Evolutionary conservation across 805 yeast species (phyloP).

Genomic region (Cephaloascus albidus): DNA sequence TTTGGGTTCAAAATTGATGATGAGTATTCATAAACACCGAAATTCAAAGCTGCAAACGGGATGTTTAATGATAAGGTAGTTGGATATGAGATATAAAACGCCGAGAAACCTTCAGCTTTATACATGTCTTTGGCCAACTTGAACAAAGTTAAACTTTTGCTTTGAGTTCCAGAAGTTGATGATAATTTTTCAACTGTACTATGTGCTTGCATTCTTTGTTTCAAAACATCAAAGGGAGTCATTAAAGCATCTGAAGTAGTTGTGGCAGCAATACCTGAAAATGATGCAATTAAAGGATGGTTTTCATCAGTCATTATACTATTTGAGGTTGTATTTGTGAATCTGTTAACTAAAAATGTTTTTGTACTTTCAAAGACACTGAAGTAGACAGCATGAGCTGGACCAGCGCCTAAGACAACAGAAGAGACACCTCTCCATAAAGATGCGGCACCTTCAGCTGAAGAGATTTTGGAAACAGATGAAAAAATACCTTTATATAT

Average conservation of each 20-base stretch:
- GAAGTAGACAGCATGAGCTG: conserved; percentile 95
- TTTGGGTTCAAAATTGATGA: conserved; percentile 74
- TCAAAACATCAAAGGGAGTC: conserved; percentile 95
- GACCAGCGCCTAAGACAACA: conserved; percentile 95
- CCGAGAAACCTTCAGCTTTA: conserved; percentile 56
- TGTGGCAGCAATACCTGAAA: conserved; percentile 89
- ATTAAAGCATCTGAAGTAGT: conserved; percentile 89
- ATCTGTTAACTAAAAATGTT: conserved; percentile 38
- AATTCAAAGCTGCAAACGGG: conserved; percentile 92
- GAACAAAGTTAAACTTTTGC: conserved; percentile 18
- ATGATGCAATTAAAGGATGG: conserved; percentile 76
- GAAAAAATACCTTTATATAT: conserved; percentile 40
- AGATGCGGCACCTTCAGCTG: conserved; percentile 81
- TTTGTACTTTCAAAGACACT: conserved; percentile 85
- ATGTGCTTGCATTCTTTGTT: conserved; percentile 82
- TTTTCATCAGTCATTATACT: conserved; percentile 51
- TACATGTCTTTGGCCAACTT: conserved; percentile 39
- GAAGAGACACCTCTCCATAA: conserved; percentile 93
- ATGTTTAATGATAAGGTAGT: conserved; percentile 86
- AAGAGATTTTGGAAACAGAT: conserved; percentile 66
- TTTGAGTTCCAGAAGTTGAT: conserved; percentile 15
- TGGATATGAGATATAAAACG: conserved; percentile 89
- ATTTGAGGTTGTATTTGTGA: conserved; percentile 18
- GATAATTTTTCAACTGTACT: conserved; percentile 6
- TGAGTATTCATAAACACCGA: conserved; percentile 82